phyloP scores from a whole-genome alignment of 1,284 basidiomycete genomes.

The Rhodotorula sp. region DNA sequence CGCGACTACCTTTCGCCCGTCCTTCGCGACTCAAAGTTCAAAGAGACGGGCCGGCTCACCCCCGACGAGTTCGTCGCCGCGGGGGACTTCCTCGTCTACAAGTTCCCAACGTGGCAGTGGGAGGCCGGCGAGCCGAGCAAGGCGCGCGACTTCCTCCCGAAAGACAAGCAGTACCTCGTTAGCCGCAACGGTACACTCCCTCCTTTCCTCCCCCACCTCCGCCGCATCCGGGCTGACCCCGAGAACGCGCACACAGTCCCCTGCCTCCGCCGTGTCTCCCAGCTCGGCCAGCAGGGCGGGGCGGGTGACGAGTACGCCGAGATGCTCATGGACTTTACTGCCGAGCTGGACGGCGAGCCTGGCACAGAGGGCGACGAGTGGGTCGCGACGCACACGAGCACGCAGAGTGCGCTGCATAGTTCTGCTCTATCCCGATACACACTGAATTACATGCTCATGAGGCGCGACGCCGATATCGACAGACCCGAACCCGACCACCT shows the following conservation, averaged over 20 bases:
- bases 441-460: neutral
- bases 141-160: slow-evolving; percentile 84
- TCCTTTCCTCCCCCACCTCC: no score
- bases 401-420: slow-evolving; percentile 34
- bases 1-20: slow-evolving; percentile 96
- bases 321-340: slow-evolving; percentile 65
- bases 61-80: slow-evolving; percentile 88
- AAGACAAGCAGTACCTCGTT: slow-evolving; percentile 94
- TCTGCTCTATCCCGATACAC: no score
- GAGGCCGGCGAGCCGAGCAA: slow-evolving; percentile 62
- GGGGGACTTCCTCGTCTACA: slow-evolving; percentile 91
- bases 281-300: slow-evolving; percentile 88
- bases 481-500: slow-evolving; percentile 25
- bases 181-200: slow-evolving; percentile 66
- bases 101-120: slow-evolving; percentile 95
- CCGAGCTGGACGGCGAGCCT: slow-evolving; percentile 47
- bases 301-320: slow-evolving; percentile 95
- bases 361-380: slow-evolving; percentile 54
- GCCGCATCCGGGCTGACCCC: no score
- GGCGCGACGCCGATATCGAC: neutral
- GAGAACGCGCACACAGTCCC: slow-evolving; percentile 62
- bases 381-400: slow-evolving; percentile 54
- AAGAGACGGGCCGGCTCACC: slow-evolving; percentile 79
- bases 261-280: slow-evolving; percentile 84
- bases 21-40: slow-evolving; percentile 96